Conservation (phyloP, 148 eudicot species). For the Tetragonia tetragonoides region DNA sequence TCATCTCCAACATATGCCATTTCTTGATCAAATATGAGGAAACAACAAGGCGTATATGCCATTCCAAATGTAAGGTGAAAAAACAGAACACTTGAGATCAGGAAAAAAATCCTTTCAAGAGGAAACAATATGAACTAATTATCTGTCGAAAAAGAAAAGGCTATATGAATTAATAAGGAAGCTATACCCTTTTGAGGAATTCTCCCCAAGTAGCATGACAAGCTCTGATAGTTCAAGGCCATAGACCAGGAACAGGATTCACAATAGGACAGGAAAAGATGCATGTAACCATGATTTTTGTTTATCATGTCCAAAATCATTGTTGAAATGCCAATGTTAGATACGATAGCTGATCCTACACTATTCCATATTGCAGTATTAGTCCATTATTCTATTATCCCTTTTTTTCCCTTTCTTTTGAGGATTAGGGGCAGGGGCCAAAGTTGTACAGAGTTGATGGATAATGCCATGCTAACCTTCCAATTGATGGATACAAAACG, state of each 20-base stretch:
- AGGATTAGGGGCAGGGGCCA: background rate
- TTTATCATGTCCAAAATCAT: too few species aligned
- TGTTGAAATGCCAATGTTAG: background rate
- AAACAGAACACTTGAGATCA: background rate
- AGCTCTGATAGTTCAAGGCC: background rate
- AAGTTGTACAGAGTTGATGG: background rate
- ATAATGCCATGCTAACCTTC: conserved; percentile 42
- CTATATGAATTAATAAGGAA: background rate
- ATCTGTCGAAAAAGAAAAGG: too few species aligned
- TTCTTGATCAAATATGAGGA: too few species aligned
- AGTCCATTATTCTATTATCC: background rate
- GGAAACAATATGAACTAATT: background rate
- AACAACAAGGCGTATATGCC: background rate
- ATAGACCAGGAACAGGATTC: background rate
- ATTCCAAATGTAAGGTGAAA: background rate
- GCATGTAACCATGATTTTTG: background rate
- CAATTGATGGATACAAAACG: conserved; percentile 72
- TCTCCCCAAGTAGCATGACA: background rate
- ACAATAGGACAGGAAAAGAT: background rate
- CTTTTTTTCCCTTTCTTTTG: background rate
- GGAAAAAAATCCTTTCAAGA: background rate
- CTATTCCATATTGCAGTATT: background rate
- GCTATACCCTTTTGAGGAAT: background rate
- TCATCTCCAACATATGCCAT: too few species aligned
- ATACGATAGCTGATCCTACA: background rate